phyloP scores from a whole-genome alignment of 768 basidiomycete species.

The Pleurotus tuber-regium region DNA sequence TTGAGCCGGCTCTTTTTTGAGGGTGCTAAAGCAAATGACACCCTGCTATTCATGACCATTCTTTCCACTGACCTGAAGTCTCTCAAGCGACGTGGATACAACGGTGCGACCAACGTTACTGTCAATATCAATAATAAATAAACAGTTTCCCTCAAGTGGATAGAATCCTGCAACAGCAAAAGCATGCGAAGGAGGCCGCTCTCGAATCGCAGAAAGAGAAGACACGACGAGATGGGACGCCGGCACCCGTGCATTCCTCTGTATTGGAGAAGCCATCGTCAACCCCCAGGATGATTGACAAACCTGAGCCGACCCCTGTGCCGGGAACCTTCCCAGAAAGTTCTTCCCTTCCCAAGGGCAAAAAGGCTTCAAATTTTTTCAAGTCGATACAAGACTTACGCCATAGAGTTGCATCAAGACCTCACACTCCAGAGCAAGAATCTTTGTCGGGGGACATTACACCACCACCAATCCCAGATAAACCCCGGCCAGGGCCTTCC shows the following conservation, averaged over 20 bases:
- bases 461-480: conserved; percentile 12
- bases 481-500: not conserved
- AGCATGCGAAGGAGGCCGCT: conserved; percentile 55
- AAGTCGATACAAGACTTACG: conserved; percentile 6
- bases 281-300: not conserved
- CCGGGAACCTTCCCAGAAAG: conserved; percentile 6
- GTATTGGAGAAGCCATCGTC: not conserved
- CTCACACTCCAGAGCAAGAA: not conserved
- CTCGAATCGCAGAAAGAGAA: conserved; percentile 14
- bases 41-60: conserved; percentile 89
- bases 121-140: conserved; percentile 7
- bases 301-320: not conserved
- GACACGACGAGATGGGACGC: conserved; percentile 1
- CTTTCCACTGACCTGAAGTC: conserved; percentile 86
- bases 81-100: conserved; percentile 81
- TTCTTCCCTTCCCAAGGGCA: not conserved
- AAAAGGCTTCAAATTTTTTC: not conserved
- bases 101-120: conserved; percentile 47
- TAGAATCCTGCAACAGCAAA: conserved; percentile 83
- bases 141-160: conserved; percentile 56
- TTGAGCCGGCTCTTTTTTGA: conserved; percentile 80
- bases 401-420: not conserved
- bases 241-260: not conserved
- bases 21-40: conserved; percentile 79
- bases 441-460: not conserved